Conservation (phyloP, 805 yeast genomes). For the Teunomyces barrocoloradensis region DNA sequence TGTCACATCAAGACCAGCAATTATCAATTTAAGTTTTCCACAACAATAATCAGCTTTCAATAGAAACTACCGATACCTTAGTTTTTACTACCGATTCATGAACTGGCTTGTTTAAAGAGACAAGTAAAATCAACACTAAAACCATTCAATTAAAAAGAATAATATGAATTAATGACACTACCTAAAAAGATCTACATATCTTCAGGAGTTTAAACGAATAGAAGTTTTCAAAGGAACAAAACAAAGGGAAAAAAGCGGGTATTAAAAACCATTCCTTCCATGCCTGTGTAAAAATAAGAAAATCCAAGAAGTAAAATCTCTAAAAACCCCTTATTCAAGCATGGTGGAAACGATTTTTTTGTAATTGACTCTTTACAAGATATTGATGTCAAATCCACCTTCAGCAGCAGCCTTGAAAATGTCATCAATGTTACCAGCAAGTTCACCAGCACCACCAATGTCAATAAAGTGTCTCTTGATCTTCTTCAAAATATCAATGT, state of each 20-base stretch:
- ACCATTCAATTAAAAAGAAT: background rate
- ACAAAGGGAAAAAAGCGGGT: background rate
- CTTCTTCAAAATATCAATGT: conserved; percentile 6
- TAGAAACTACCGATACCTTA: background rate
- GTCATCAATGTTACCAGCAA: conserved; percentile 9
- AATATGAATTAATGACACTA: too few relatives aligned
- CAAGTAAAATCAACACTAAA: background rate
- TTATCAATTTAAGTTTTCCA: background rate
- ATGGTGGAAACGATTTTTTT: background rate
- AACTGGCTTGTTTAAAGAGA: too few relatives aligned
- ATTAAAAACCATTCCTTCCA: background rate
- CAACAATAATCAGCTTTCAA: background rate
- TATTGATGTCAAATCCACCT: conserved; percentile 1
- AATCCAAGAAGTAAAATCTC: background rate
- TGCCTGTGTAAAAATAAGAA: background rate
- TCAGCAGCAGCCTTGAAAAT: conserved; percentile 7
- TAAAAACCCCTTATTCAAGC: too few relatives aligned
- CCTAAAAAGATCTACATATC: background rate
- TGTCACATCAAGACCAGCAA: background rate
- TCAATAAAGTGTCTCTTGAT: conserved; percentile 7
- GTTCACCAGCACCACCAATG: conserved; percentile 8
- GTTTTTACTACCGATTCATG: background rate
- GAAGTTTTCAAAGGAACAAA: background rate
- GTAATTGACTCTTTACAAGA: conserved; percentile 1
- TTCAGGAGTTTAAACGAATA: background rate